Base-by-base conservation (phyloP, 1,139 yeast species). In the Arxiozyma slooffiae region DNA sequence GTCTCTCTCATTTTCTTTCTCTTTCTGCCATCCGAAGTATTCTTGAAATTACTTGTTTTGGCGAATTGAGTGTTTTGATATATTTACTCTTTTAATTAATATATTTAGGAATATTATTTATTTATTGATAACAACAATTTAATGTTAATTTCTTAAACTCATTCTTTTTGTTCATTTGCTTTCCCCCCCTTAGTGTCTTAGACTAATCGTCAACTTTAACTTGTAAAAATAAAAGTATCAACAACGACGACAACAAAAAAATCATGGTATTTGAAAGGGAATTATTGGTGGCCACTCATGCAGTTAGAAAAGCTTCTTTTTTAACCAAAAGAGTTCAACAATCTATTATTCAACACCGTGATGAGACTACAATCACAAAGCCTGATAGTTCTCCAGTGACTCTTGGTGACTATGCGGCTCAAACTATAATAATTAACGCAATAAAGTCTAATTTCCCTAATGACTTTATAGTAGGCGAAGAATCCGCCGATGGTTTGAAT, bases 381-480 rank as follows among this genome's bases (percentile, higher is more conserved):
- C 78, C 79, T 40, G 99, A 92, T 66, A 80, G 82, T 57, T 87
- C 96, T 1, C 99, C 99, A 1, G 99, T 92, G 16, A 92, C 99
- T 1, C 78, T 92, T 48, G 98, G 97, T 22, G 99, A 92, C 66
- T 92, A 85, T 66, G 96, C 96, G 5, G 92, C 97, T 0, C 99
- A 92, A 64, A 96, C 97, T 0, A 79, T 92, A 48, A 82, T 92
- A 53, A 90, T 88, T 68, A 79, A 86, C 54, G 94, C 97, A 3
- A 78, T 92, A 55, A 77, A 79, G 60, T 69, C 78, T 51, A 85
- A 82, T 57, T 92, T 92, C 71, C 96, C 97, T 2, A 57, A 65
- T 5, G 98, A 92, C 66, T 82, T 81, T 54, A 80, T 92, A 53
- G 95, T 94, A 3, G 99, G 97, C 22, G 99, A 92, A 67, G 99